These are phyloP conservation scores for Xylogone sp. DNA, from an alignment of 2,329 filamentous ascomycete species.

Conservation along the genomic window DNA sequence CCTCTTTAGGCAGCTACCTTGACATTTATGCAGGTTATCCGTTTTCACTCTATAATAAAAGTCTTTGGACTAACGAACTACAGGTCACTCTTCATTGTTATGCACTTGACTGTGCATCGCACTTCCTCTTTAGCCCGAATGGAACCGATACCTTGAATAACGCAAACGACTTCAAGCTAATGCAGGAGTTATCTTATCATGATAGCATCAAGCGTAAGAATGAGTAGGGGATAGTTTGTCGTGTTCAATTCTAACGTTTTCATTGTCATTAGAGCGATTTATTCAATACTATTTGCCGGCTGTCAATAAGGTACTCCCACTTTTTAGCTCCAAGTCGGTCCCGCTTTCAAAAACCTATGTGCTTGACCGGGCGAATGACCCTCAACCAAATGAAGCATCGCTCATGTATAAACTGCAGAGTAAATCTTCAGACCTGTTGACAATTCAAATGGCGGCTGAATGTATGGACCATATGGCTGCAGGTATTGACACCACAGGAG, in stretches of 20 bases:
- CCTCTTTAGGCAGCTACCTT: constrained; percentile 40
- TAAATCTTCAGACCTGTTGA: constrained; percentile 43
- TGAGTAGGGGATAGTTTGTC: constrained; percentile 3
- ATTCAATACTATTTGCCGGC: constrained; percentile 2
- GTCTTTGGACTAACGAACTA: not conserved
- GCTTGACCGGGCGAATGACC: constrained; percentile 43
- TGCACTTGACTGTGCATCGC: constrained; percentile 65
- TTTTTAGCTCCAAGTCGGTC: not conserved
- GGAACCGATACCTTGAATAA: constrained; percentile 57
- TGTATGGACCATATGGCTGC: constrained; percentile 70
- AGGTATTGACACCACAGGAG: constrained; percentile 69
- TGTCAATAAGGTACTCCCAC: constrained; percentile 35
- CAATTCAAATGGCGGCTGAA: constrained; percentile 59
- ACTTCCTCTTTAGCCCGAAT: constrained; percentile 65
- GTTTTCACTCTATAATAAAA: not conserved
- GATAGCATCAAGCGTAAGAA: constrained; percentile 63
- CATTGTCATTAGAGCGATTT: not conserved
- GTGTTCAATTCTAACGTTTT: not conserved
- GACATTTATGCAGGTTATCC: constrained; percentile 54
- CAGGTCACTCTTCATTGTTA: constrained; percentile 53
- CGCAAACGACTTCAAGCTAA: constrained; percentile 56
- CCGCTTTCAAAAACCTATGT: constrained; percentile 59
- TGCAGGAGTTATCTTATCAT: constrained; percentile 66
- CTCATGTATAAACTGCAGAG: constrained; percentile 56
- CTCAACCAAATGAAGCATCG: constrained; percentile 48